These are phyloP conservation scores for Lactarius evosmus DNA, from an alignment of 768 basidiomycete genomes.

Conservation along the genomic window DNA sequence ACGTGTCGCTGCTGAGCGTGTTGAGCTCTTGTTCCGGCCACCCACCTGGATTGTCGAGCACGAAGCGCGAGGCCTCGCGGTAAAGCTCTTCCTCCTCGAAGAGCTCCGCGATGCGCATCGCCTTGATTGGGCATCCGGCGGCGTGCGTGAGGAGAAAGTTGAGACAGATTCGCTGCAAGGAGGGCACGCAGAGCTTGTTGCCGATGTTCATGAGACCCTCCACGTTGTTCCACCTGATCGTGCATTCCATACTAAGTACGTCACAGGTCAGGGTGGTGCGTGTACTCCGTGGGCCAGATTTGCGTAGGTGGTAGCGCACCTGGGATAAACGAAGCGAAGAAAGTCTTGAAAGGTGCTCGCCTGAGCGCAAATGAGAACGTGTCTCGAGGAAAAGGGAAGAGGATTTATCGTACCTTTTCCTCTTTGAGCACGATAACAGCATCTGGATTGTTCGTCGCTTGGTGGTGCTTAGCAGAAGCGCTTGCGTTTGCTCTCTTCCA, in stretches of 20 bases:
- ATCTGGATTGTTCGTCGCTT: constrained; percentile 48
- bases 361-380: constrained; percentile 33
- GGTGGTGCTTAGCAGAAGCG: constrained; percentile 10
- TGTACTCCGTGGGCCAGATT: background rate
- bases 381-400: constrained; percentile 8
- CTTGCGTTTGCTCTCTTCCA: constrained; percentile 19
- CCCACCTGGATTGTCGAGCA: constrained; percentile 87
- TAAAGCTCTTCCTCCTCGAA: constrained; percentile 90
- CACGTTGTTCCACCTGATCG: constrained; percentile 94
- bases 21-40: constrained; percentile 78
- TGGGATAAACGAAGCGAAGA: constrained; percentile 89
- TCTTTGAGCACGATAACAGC: constrained; percentile 89
- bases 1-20: constrained; percentile 77
- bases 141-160: constrained; percentile 90
- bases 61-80: constrained; percentile 86
- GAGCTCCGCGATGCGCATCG: constrained; percentile 87
- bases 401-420: constrained; percentile 57
- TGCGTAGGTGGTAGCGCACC: constrained; percentile 48
- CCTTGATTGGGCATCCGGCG: constrained; percentile 89
- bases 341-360: constrained; percentile 91
- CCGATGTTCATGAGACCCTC: constrained; percentile 89
- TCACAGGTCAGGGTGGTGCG: constrained; percentile 8
- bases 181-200: constrained; percentile 80
- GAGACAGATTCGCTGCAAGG: constrained; percentile 78
- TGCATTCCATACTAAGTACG: constrained; percentile 69